Percentiles rank a stretch among this genome's conserved stretches.
Conservation (phyloP, 371 early-diverging fungal genomes). For the Paraphysoderma sedebokerense region DNA sequence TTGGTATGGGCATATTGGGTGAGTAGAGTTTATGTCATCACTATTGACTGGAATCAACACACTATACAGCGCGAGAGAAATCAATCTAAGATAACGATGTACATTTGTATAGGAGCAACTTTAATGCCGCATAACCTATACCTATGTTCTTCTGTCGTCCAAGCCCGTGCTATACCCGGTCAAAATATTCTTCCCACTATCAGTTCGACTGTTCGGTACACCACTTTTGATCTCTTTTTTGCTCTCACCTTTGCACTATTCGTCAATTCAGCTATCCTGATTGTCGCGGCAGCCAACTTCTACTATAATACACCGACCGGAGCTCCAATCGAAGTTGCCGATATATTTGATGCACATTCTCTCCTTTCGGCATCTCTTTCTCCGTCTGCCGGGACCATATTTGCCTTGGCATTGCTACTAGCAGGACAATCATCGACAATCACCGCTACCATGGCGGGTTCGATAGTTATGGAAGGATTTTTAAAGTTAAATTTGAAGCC, state of each 20-base stretch:
- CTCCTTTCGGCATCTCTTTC: constrained; percentile 41
- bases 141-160: constrained; percentile 52
- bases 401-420: constrained; percentile 56
- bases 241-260: constrained; percentile 54
- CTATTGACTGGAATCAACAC: constrained; percentile 4
- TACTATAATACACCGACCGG: constrained; percentile 20
- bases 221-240: constrained; percentile 40
- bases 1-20: constrained; percentile 67
- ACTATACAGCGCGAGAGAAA: too few species aligned
- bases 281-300: constrained; percentile 64
- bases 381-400: constrained; percentile 40
- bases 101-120: background rate
- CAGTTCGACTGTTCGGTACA: constrained; percentile 14
- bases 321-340: constrained; percentile 21
- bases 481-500: constrained; percentile 46
- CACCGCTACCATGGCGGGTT: constrained; percentile 74
- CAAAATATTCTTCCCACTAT: constrained; percentile 15
- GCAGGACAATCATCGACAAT: constrained; percentile 63
- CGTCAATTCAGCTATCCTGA: constrained; percentile 59
- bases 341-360: constrained; percentile 44
- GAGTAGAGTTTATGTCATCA: constrained; percentile 39
- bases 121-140: constrained; percentile 57
- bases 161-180: constrained; percentile 10
- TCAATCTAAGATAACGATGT: too few species aligned
- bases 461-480: constrained; percentile 70